Evolutionary conservation across 2,329 filamentous ascomycete species (phyloP).

Genomic region (Uncinocarpus reesii): DNA sequence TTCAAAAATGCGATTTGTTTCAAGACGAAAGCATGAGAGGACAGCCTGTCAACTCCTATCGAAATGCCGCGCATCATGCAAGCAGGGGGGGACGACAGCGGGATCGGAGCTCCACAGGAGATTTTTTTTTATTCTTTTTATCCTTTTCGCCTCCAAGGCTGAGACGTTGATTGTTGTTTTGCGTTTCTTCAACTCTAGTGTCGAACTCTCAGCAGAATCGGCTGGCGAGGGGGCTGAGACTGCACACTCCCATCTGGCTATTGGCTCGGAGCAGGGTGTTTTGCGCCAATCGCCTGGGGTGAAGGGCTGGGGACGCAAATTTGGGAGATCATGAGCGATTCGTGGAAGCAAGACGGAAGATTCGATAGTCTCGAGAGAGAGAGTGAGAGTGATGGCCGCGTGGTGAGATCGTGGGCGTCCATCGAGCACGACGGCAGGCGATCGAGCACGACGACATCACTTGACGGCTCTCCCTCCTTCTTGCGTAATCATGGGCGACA

Average conservation of each 20-base stretch:
- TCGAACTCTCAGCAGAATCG: too few species aligned
- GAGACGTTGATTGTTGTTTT: neutral
- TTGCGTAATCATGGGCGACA: too few species aligned
- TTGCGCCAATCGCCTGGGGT: neutral
- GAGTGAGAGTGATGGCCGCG: neutral
- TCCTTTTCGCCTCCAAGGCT: slow-evolving; percentile 6
- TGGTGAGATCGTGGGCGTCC: too few species aligned
- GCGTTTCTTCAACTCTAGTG: neutral
- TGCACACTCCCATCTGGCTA: neutral
- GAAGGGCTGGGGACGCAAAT: neutral
- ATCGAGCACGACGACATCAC: too few species aligned
- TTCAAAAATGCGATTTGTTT: too few species aligned
- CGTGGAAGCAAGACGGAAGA: neutral
- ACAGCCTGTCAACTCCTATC: too few species aligned
- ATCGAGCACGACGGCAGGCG: too few species aligned
- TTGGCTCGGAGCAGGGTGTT: neutral
- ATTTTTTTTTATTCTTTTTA: too few species aligned
- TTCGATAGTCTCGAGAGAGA: neutral
- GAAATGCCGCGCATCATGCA: neutral
- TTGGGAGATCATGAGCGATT: neutral
- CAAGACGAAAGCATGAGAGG: too few species aligned
- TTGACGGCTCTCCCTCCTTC: neutral
- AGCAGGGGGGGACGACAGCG: too few species aligned
- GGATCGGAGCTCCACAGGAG: too few species aligned
- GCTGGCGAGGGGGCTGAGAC: neutral